Evolutionary conservation across 1,284 basidiomycete genomes (phyloP), one percentile per base, ranked within the genome.

Genomic region (Afroboletus lepidellus): DNA sequence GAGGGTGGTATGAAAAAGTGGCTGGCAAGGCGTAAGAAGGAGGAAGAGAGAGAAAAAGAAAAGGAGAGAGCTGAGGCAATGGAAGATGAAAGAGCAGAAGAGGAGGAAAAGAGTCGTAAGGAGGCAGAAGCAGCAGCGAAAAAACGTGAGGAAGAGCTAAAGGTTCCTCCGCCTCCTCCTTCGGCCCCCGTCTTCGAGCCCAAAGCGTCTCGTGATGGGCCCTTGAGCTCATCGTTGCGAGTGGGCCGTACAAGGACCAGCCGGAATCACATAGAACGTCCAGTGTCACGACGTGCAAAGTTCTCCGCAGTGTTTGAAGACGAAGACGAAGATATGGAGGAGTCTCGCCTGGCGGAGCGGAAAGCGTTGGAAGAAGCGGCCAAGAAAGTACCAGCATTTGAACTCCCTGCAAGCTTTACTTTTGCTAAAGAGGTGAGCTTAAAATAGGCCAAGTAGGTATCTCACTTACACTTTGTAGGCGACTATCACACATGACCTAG

Each of bases 1-100:
- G 78, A 80, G 56, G 84, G 85, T 43, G 85, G 85, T 0, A 80
- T 87, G 77, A 87, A 84, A 73, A 90, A 84, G 62, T 69, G 88
- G 66, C 67, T 90, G 36, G 82, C 84, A 30, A 77, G 78, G 56
- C 70, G 76, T 42, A 71, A 71, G 60, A 63, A 61, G 47, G 78
- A 66, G 44, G 69, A 73, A 53, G 66, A 69, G 56, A 68, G 71
- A 43, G 62, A 48, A 1, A 60, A 50, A 25, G 62, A 62, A 44
- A 62, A 34, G 50, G 69, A 72, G 45, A 57, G 51, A 53, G 61
- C 68, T n/a, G 62, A 68, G 30, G 63, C 67, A 7, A 71, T 72
- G 66, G 60, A 71, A 33, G 66, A 72, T 32, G 65, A 72, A 51
- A 62, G 61, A 41, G 61, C 58, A 48, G 64, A n/a, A n/a, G n/a